Conservation (phyloP, 768 basidiomycete species). For the Boletus rubroflammeus region DNA sequence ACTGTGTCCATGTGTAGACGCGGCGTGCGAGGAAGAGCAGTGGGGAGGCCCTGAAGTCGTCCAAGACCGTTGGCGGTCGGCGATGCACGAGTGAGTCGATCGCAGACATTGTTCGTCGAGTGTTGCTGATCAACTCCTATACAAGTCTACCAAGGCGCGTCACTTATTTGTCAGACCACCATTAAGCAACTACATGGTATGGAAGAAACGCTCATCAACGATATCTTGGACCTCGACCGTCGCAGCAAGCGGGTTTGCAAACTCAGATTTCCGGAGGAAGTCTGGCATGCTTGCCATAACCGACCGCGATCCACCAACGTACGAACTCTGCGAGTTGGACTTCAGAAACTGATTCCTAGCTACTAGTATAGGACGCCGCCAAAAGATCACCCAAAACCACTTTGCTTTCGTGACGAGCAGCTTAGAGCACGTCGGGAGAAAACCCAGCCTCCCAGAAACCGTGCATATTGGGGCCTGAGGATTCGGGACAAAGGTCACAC, state of each 20-base stretch:
- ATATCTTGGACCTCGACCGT: too few species aligned
- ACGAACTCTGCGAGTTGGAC: not conserved
- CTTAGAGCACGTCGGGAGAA: too few species aligned
- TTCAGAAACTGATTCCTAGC: not conserved
- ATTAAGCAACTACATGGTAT: too few species aligned
- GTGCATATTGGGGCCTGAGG: too few species aligned
- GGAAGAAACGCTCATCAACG: too few species aligned
- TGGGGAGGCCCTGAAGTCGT: constrained; percentile 9
- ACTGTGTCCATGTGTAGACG: constrained; percentile 12
- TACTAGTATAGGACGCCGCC: not conserved
- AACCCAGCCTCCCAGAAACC: too few species aligned
- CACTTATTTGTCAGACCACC: too few species aligned
- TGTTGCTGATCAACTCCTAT: not conserved
- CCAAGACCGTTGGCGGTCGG: not conserved
- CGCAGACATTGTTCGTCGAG: not conserved
- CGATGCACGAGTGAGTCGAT: not conserved
- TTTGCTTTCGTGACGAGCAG: too few species aligned
- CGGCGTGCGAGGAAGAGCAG: constrained; percentile 10
- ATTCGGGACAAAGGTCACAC: too few species aligned
- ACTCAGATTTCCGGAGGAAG: not conserved
- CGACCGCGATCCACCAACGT: not conserved
- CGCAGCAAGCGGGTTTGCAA: not conserved
- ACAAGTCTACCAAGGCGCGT: not conserved
- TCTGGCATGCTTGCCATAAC: not conserved
- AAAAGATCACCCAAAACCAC: too few species aligned